Evolutionary conservation across 2,329 filamentous ascomycete species (phyloP), one percentile per base, ranked within the genome.

Genomic region (Scedosporium minutisporum): DNA sequence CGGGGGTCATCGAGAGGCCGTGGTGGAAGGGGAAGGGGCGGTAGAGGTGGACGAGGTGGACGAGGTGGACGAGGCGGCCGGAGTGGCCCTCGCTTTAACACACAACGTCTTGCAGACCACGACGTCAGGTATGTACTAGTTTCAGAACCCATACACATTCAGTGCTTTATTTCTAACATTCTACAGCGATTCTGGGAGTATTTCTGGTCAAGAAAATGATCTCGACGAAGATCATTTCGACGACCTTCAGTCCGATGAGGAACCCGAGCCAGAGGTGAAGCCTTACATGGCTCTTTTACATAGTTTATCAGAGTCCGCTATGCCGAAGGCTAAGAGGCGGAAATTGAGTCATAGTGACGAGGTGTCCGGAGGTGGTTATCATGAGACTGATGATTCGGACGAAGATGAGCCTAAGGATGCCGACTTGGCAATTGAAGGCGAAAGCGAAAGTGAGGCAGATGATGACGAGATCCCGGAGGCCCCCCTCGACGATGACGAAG

Each of bases 271-370:
- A 9, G 61, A 74, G 27, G 73, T 76, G 27, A 76, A 78, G 33
- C 80, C 85, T 3, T 88, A 87, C 66, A 75, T 81, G 73, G 76
- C 82, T 6, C 75, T 88, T 6, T 75, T 88, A 68, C 80, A 86
- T 68, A 86, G 81, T 63, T 74, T 88, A 29, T 53, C 57, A 3
- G 77, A 81, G 27, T 74, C 76, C 3, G 69, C 73, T 23, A 73
- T 70, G 3, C 80, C 78, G 2, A 78, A 76, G 51, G 73, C 80
- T 1, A 88, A 87, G 69, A 77, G 83, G 70, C 77, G 84, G 63
- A 87, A 87, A 68, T 66, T 87, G 7, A 78, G 80, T 25, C 76
- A 80, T 59, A 65, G 64, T 57, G 66, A 68, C 60, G 53, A 64
- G 42, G 48, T 68, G 57, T 61, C 68, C 62, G 62, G 67, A 58